phyloP scores from a whole-genome alignment of 1,139 yeast genomes.

The Kodamaea ohmeri region DNA sequence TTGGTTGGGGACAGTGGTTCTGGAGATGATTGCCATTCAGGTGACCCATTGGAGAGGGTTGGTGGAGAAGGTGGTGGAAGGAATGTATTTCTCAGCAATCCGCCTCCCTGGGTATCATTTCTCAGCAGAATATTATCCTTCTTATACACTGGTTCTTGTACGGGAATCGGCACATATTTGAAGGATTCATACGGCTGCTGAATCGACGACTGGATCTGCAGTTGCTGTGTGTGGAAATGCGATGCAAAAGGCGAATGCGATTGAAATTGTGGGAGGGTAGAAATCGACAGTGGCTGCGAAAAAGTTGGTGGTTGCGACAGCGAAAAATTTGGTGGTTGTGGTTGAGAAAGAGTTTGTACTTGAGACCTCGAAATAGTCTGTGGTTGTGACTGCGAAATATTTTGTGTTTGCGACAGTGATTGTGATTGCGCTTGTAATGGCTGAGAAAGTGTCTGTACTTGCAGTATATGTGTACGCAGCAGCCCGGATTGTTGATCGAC shows the following conservation, averaged over 20 bases:
- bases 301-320: background rate
- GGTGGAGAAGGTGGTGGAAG: constrained; percentile 49
- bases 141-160: constrained; percentile 33
- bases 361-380: too few relatives aligned
- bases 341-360: too few relatives aligned
- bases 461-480: too few relatives aligned
- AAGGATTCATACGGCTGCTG: constrained; percentile 8
- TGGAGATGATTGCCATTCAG: constrained; percentile 41
- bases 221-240: too few relatives aligned
- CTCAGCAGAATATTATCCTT: constrained; percentile 13
- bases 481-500: background rate
- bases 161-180: constrained; percentile 43
- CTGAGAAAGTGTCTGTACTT: too few relatives aligned
- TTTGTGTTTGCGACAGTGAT: background rate
- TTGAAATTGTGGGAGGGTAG: background rate
- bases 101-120: constrained; percentile 3
- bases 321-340: background rate
- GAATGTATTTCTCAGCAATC: constrained; percentile 20
- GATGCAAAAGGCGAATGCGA: too few relatives aligned
- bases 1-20: constrained; percentile 41
- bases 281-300: background rate
- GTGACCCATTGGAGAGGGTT: constrained; percentile 34
- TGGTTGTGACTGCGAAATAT: background rate
- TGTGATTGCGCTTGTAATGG: background rate
- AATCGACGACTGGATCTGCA: too few relatives aligned